Percentiles rank a stretch among this genome's conserved stretches.
phyloP scores from a whole-genome alignment of 441 rosid genomes.

The Flueggea neowawraea region DNA sequence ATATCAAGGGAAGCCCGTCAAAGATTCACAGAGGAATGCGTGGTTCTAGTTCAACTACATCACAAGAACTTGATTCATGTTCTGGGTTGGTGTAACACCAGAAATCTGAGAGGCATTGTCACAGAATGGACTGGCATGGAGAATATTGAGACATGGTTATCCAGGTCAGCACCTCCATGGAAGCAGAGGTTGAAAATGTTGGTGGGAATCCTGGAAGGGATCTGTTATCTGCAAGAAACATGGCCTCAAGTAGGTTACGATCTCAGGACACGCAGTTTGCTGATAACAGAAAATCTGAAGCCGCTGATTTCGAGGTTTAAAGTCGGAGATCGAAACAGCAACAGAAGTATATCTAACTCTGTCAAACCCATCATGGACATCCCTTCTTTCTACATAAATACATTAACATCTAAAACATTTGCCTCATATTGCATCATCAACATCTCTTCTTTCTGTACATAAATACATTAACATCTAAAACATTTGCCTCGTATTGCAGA shows the following conservation, averaged over 20 bases:
- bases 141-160: slow-evolving; percentile 50
- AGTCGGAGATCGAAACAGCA: slow-evolving; percentile 28
- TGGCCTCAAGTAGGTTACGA: slow-evolving; percentile 64
- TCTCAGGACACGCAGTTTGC: slow-evolving; percentile 41
- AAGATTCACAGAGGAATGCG: slow-evolving; percentile 39
- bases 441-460: not conserved
- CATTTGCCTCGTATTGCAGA: slow-evolving; percentile 21
- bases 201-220: slow-evolving; percentile 48
- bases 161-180: slow-evolving; percentile 45
- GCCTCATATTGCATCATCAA: slow-evolving; percentile 1
- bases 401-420: not conserved
- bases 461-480: not conserved
- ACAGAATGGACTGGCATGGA: slow-evolving; percentile 47
- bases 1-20: slow-evolving; percentile 27
- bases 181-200: slow-evolving; percentile 52
- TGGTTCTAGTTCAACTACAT: slow-evolving; percentile 38
- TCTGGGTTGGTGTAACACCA: slow-evolving; percentile 53
- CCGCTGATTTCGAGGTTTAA: slow-evolving; percentile 58
- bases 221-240: slow-evolving; percentile 44
- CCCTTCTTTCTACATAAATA: not conserved
- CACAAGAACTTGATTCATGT: slow-evolving; percentile 60
- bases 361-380: not conserved
- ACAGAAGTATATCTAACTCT: slow-evolving; percentile 34
- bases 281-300: slow-evolving; percentile 30
- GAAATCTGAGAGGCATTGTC: slow-evolving; percentile 43